Evolutionary conservation across 2,329 filamentous ascomycete species (phyloP).

Genomic region (Neofusicoccum kwambonambiense): DNA sequence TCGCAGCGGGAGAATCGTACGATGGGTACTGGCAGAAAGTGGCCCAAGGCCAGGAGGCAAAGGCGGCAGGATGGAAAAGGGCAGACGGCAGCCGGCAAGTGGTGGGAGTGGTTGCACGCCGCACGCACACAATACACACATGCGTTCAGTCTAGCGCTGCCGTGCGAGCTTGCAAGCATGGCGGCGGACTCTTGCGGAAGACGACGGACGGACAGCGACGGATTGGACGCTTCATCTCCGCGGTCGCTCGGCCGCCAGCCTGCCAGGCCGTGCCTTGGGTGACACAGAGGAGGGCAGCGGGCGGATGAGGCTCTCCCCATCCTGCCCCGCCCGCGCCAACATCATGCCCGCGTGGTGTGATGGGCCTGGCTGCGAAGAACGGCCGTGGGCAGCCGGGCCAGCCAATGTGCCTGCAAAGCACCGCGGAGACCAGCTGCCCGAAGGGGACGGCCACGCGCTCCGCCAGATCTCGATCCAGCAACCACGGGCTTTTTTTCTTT

Average conservation of each 20-base stretch:
- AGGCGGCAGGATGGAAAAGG: background rate
- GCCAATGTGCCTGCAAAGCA: background rate
- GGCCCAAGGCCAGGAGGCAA: background rate
- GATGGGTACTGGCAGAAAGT: background rate
- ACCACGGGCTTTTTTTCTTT: background rate
- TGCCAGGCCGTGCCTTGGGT: background rate
- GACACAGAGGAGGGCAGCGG: background rate
- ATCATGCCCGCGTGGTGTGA: conserved; percentile 8
- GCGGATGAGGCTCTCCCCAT: background rate
- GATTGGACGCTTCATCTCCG: conserved; percentile 2
- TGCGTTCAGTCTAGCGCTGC: too few relatives aligned
- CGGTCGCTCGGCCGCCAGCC: background rate
- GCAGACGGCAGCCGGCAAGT: conserved; percentile 4
- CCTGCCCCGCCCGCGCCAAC: background rate
- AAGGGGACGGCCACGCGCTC: background rate
- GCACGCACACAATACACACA: background rate
- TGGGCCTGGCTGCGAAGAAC: background rate
- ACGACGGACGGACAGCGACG: background rate
- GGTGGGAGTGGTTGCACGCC: conserved; percentile 1
- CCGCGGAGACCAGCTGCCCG: background rate
- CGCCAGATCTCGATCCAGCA: background rate
- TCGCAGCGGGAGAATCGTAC: background rate
- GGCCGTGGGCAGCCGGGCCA: background rate
- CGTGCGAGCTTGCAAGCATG: background rate
- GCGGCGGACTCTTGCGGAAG: background rate